Evolutionary conservation across 495 filamentous ascomycete genomes (phyloP), one percentile per base, ranked within the genome.

Genomic region (Penicillium verhagenii): DNA sequence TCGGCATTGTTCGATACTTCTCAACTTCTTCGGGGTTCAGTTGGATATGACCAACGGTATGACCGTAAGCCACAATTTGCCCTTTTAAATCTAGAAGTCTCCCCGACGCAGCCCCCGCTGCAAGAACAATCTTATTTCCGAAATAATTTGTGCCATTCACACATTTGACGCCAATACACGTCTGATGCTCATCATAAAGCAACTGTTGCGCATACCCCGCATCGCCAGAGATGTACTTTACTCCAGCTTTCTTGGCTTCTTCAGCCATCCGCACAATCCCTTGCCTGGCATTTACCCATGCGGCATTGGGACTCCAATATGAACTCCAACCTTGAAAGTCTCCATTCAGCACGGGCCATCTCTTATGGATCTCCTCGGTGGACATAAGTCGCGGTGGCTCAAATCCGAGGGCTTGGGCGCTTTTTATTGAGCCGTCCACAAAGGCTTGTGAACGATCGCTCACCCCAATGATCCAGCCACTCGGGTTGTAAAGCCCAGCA

Each of bases 221-320:
- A 3, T 55, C 56, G 1, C 65, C 68, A n/a, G 58, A 58, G 13
- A 71, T 54, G 50, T 68, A 68, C n/a, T 65, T 29, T 4, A 68
- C 68, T n/a, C 65, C 65, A 8, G 45, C 53, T 42, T 47, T 29
- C 24, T 59, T 45, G 5, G 68, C 63, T 7, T 57, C 58, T 11
- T 20, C 59, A 53, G 49, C 69, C 69, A 58, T 72, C 49, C 35
- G 63, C 51, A 25, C 65, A 49, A 67, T 49, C 38, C 54, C 69
- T 54, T 49, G 60, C 33, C 49, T 65, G 16, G 58, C 43, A 42
- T 53, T 48, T 28, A 56, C 65, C 69, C 69, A 72, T 19, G 62
- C 69, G n/a, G 69, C 69, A 0, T 55, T 63, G 16, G 69, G 67
- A 53, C 58, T 68, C 60, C 63, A 70, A 10, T 63, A 65, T 24